Evolutionary conservation across 768 basidiomycete genomes (phyloP).

Genomic region (Pleurotus sapidus): DNA sequence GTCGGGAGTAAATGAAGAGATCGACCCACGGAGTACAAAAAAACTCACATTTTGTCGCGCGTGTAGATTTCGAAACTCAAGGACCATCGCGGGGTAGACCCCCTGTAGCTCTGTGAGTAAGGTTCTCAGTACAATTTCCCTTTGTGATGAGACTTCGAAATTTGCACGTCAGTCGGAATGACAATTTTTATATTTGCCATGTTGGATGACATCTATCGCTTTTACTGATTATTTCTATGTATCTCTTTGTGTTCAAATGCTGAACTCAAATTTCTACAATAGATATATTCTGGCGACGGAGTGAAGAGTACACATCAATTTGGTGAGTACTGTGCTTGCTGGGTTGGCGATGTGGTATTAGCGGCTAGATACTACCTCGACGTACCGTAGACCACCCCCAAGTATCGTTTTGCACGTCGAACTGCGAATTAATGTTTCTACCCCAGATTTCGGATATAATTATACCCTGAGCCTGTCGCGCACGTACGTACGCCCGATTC

Average conservation of each 20-base stretch:
- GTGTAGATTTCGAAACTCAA: too few relatives aligned
- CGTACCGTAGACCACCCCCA: not conserved
- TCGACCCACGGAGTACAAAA: too few relatives aligned
- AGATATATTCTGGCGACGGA: too few relatives aligned
- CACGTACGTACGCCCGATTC: not conserved
- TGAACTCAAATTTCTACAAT: too few relatives aligned
- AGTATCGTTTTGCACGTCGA: not conserved
- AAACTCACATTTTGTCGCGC: too few relatives aligned
- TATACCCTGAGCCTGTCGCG: slow-evolving; percentile 6
- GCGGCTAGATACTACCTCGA: not conserved
- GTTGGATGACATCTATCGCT: slow-evolving; percentile 38
- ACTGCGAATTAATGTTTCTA: not conserved
- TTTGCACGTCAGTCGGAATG: slow-evolving; percentile 68
- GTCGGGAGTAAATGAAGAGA: too few relatives aligned
- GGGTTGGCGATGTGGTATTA: not conserved
- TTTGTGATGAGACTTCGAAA: slow-evolving; percentile 24
- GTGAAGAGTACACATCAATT: not conserved
- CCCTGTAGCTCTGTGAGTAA: slow-evolving; percentile 29
- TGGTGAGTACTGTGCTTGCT: not conserved
- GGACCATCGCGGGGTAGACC: too few relatives aligned
- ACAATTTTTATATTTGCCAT: slow-evolving; percentile 21
- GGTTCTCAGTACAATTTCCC: slow-evolving; percentile 15
- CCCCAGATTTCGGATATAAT: not conserved
- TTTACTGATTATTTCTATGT: slow-evolving; percentile 34
- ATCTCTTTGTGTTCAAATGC: not conserved